Conservation (phyloP, 257 asterid genomes). For the Ilex asprella region DNA sequence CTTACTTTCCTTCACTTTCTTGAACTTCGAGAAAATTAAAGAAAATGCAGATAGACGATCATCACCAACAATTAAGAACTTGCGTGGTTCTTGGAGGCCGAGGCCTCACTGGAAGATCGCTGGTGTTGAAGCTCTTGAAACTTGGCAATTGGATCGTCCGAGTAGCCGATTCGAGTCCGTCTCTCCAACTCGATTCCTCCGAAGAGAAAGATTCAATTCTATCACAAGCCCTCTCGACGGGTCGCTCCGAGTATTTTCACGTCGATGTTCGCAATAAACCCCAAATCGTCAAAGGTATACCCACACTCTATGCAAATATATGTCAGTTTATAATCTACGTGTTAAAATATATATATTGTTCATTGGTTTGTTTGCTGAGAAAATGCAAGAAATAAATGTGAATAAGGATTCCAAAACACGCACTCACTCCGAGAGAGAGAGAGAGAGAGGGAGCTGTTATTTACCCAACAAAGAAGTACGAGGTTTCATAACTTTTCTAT, state of each 20-base stretch:
- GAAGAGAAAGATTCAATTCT: slow-evolving; percentile 34
- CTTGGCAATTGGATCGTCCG: slow-evolving; percentile 76
- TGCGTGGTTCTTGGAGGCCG: slow-evolving; percentile 86
- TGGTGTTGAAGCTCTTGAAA: slow-evolving; percentile 66
- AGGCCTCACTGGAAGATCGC: slow-evolving; percentile 67
- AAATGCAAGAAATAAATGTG: no score
- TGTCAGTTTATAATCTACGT: no score
- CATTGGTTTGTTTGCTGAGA: no score
- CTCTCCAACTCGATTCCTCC: slow-evolving; percentile 40
- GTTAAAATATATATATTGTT: no score
- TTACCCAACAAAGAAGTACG: no score
- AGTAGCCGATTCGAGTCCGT: slow-evolving; percentile 51
- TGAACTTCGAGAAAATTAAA: no score
- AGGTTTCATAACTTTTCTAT: no score
- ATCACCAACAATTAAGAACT: slow-evolving; percentile 26
- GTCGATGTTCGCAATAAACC: slow-evolving; percentile 58
- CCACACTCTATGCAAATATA: no score
- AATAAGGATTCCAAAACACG: no score
- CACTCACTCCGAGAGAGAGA: no score
- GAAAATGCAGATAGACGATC: slow-evolving; percentile 37
- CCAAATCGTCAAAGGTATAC: slow-evolving; percentile 48
- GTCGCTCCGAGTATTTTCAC: slow-evolving; percentile 57
- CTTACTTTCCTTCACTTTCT: no score
- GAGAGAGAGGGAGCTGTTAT: no score
- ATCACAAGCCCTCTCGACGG: slow-evolving; percentile 53